phyloP scores from a whole-genome alignment of 805 yeast genomes.

The Nakazawaea pomicola region DNA sequence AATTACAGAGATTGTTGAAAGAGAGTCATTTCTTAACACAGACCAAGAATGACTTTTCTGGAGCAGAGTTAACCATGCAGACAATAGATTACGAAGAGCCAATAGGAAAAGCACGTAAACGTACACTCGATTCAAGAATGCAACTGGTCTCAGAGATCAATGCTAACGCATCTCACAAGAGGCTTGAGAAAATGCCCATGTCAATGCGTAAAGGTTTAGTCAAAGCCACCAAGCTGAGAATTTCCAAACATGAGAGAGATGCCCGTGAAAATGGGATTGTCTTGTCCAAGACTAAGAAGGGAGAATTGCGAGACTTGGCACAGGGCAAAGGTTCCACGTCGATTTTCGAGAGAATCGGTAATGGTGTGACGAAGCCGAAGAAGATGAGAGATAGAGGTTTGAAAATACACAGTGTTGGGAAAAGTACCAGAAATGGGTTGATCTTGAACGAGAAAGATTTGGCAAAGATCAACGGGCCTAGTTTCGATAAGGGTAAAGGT shows the following conservation, averaged over 20 bases:
- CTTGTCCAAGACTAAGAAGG: slow-evolving; percentile 65
- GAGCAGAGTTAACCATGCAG: slow-evolving; percentile 62
- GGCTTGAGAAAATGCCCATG: slow-evolving; percentile 84
- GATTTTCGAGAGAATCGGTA: slow-evolving; percentile 48
- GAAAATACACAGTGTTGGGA: slow-evolving; percentile 66
- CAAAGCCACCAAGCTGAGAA: slow-evolving; percentile 45
- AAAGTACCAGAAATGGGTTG: slow-evolving; percentile 73
- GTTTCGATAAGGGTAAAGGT: slow-evolving; percentile 11
- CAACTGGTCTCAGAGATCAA: slow-evolving; percentile 38
- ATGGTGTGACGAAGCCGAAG: slow-evolving; percentile 33
- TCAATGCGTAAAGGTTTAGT: slow-evolving; percentile 81
- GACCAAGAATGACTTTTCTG: slow-evolving; percentile 39
- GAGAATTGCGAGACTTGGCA: slow-evolving; percentile 54
- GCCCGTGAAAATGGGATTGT: slow-evolving; percentile 90
- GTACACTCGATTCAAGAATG: slow-evolving; percentile 58
- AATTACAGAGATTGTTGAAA: slow-evolving; percentile 59
- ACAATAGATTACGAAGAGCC: slow-evolving; percentile 59
- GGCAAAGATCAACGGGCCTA: slow-evolving; percentile 34
- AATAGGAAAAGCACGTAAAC: slow-evolving; percentile 63
- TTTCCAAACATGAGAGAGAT: slow-evolving; percentile 58
- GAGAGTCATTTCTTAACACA: slow-evolving; percentile 65
- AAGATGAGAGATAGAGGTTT: slow-evolving; percentile 70
- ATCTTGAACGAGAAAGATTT: slow-evolving; percentile 65
- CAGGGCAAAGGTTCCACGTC: slow-evolving; percentile 50
- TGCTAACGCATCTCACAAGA: slow-evolving; percentile 30